Evolutionary conservation across 306 rosid species (phyloP), one percentile per base, ranked within the genome.

Genomic region (Aeschynomene evenia): DNA sequence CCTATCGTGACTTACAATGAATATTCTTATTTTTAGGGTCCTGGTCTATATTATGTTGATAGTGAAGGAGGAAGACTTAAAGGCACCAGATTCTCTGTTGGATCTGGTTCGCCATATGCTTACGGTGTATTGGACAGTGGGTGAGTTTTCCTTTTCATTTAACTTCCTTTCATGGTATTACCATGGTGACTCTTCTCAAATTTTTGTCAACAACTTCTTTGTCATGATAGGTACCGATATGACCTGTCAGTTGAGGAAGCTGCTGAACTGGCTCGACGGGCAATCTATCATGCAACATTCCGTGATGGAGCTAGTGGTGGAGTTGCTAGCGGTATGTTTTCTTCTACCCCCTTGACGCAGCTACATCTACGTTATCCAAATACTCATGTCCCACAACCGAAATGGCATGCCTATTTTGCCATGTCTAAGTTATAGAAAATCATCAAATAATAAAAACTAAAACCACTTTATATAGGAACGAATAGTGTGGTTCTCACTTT

Each of bases 271-370:
- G 99, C 96, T 39, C 83, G 95, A 61, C 79, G 97, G 33, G 75
- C 99, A 24, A 94, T 91, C 48, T 94, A 94, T 82, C 97, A 94
- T 75, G 99, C 97, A 43, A 94, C 99, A 55, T 91, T 91, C 60
- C 91, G 95, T 66, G 96, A 94, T 77, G 99, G 96, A 64, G 99
- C 96, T 40, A 94, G 99, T 64, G 99, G 97, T 77, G 99, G 98
- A 79, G 97, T 88, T 76, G 98, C 92, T 18, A 87, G 98, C 43
- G 95, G 98, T 94, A 84, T 16, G 46, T n/a, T 52, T 24, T 19
- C 62, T 62, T 39, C 49, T 42, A 21, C 68, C 66, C 36, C 15
- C 34, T 20, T 34, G 22, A 52, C 40, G 23, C 29, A 15, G 48
- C 70, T 73, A 23, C 55, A 54, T 31, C 61, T 71, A 11, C 75